A percentile compares a stretch with the other conserved stretches of the same genome.
phyloP scores from a whole-genome alignment of 2,329 filamentous ascomycete genomes.

The Pezicula rhizophila region DNA sequence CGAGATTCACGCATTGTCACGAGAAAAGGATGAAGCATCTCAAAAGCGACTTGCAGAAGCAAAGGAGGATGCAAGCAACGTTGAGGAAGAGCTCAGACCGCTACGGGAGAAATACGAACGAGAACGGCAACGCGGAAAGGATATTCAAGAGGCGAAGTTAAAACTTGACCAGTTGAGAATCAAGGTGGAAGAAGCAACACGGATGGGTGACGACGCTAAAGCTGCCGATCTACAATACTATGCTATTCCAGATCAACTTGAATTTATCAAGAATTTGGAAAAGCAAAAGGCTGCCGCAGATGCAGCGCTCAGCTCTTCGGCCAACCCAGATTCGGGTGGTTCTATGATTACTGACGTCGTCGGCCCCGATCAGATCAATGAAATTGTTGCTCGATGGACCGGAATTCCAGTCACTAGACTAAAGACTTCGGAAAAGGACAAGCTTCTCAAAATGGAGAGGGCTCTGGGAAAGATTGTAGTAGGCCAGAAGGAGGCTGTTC shows the following conservation, averaged over 20 bases:
- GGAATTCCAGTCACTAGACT: constrained; percentile 93
- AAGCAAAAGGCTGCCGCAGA: constrained; percentile 74
- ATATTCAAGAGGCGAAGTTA: constrained; percentile 89
- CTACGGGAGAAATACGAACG: constrained; percentile 92
- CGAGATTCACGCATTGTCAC: constrained; percentile 89
- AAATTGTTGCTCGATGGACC: constrained; percentile 96
- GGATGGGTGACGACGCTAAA: constrained; percentile 74
- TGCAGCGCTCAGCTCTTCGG: constrained; percentile 52
- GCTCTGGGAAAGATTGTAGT: constrained; percentile 79
- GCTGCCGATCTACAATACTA: constrained; percentile 96
- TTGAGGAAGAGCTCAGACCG: constrained; percentile 86
- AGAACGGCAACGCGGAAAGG: constrained; percentile 84
- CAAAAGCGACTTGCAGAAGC: constrained; percentile 76
- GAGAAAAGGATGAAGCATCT: constrained; percentile 92
- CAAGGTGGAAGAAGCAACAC: constrained; percentile 89
- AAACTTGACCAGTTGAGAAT: constrained; percentile 89
- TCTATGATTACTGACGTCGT: constrained; percentile 88
- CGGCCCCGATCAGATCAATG: constrained; percentile 96
- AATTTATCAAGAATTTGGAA: constrained; percentile 75
- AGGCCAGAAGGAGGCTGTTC: constrained; percentile 89
- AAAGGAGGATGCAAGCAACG: constrained; percentile 86
- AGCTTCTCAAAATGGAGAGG: constrained; percentile 95
- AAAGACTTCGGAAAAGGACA: constrained; percentile 94
- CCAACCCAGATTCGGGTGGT: constrained; percentile 52
- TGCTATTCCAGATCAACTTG: constrained; percentile 87